Evolutionary conservation across 108 stramenopile species (phyloP).

Genomic region (Phaeodactylum tricornutum): DNA sequence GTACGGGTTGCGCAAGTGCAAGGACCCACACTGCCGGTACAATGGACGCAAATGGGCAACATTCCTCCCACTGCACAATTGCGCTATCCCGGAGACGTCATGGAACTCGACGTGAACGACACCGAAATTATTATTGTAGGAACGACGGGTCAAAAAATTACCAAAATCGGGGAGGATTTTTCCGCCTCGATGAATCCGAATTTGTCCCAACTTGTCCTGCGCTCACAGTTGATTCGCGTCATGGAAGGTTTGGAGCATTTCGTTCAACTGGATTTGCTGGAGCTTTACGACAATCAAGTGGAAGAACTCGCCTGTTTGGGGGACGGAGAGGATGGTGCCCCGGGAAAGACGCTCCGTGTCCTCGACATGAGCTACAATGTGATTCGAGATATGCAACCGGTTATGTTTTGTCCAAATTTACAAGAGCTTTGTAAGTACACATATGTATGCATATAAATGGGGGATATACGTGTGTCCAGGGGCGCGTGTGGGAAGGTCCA

Average conservation of each 20-base stretch:
- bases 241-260: conserved; percentile 69
- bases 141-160: conserved; percentile 81
- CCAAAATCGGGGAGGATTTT: conserved; percentile 52
- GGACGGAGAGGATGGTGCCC: conserved; percentile 26
- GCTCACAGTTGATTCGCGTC: conserved; percentile 62
- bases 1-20: too few relatives aligned
- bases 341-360: conserved; percentile 39
- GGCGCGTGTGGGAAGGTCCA: too few relatives aligned
- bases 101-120: conserved; percentile 28
- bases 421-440: conserved; percentile 65
- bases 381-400: conserved; percentile 77
- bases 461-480: too few relatives aligned
- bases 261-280: conserved; percentile 60
- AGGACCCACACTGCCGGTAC: too few relatives aligned
- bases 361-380: conserved; percentile 90
- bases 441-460: too few relatives aligned
- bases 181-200: conserved; percentile 6
- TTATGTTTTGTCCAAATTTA: conserved; percentile 56
- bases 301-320: conserved; percentile 37
- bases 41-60: too few relatives aligned
- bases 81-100: conserved; percentile 69
- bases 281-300: conserved; percentile 94
- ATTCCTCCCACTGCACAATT: too few relatives aligned
- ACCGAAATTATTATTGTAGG: conserved; percentile 62
- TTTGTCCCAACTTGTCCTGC: conserved; percentile 46